These are phyloP conservation scores for Selaginella moellendorffii DNA, from an alignment of 75 land plant species.

Conservation along the genomic window DNA sequence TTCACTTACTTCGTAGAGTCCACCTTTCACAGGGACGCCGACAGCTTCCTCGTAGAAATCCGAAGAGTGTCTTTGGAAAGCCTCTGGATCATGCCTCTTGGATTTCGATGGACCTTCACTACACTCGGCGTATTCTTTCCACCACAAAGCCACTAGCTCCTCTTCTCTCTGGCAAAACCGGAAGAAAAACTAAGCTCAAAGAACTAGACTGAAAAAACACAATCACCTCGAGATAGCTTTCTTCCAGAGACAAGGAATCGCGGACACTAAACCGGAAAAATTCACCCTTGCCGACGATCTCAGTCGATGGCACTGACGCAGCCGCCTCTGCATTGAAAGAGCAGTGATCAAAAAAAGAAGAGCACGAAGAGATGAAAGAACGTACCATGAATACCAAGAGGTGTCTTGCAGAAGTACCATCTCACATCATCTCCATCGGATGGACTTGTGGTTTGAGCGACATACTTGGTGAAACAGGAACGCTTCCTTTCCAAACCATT, in stretches of 20 bases:
- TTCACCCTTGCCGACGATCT: constrained; percentile 79
- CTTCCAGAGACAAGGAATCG: background rate
- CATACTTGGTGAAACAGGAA: constrained; percentile 34
- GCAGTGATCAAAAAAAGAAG: background rate
- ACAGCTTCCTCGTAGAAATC: constrained; percentile 39
- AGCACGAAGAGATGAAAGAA: background rate
- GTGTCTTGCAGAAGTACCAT: constrained; percentile 89
- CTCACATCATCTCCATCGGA: constrained; percentile 90
- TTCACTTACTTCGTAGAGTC: constrained; percentile 97
- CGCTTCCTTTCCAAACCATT: no score
- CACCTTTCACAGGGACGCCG: constrained; percentile 97
- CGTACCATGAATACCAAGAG: constrained; percentile 53
- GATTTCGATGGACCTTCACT: constrained; percentile 71
- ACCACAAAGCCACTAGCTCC: constrained; percentile 77
- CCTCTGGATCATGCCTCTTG: background rate
- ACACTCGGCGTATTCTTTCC: constrained; percentile 98
- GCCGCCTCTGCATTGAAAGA: constrained; percentile 61
- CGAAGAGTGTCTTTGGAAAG: background rate
- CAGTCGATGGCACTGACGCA: constrained; percentile 70
- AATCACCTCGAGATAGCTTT: background rate
- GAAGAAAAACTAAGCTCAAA: no score
- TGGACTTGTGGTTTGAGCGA: constrained; percentile 59
- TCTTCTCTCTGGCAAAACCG: constrained; percentile 56
- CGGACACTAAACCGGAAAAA: constrained; percentile 19
- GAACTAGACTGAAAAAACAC: no score